These are phyloP conservation scores for Penicillium sp. DNA, from an alignment of 2,329 filamentous ascomycete species.

Conservation along the genomic window DNA sequence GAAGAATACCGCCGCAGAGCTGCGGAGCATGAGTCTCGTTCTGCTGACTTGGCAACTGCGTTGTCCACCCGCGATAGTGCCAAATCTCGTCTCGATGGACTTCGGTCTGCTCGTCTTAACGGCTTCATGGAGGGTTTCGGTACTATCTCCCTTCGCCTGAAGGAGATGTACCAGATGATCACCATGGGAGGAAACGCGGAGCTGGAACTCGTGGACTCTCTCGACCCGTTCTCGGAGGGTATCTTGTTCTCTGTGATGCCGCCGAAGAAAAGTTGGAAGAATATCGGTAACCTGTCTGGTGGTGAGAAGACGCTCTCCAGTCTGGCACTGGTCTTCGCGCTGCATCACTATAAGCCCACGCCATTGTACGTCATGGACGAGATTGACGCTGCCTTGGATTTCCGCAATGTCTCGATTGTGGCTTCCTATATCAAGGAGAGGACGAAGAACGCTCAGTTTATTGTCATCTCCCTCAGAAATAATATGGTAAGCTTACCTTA, in stretches of 20 bases:
- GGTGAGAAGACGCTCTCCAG: slow-evolving; percentile 96
- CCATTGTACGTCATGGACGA: slow-evolving; percentile 99
- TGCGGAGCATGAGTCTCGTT: slow-evolving; percentile 79
- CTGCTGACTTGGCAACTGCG: slow-evolving; percentile 81
- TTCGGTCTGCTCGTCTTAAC: slow-evolving; percentile 85
- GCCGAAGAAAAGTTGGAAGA: slow-evolving; percentile 99
- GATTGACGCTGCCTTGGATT: slow-evolving; percentile 97
- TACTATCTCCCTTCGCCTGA: slow-evolving; percentile 88
- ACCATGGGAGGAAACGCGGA: slow-evolving; percentile 99
- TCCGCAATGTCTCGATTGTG: slow-evolving; percentile 97
- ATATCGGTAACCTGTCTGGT: slow-evolving; percentile 93
- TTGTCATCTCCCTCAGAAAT: slow-evolving; percentile 95
- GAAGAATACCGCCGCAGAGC: slow-evolving; percentile 86
- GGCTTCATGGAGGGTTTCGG: slow-evolving; percentile 99
- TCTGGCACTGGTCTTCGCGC: slow-evolving; percentile 92
- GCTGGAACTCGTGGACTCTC: slow-evolving; percentile 91
- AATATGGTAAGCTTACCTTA: slow-evolving; percentile 71
- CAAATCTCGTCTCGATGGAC: slow-evolving; percentile 90
- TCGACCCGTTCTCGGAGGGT: slow-evolving; percentile 96
- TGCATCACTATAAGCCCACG: slow-evolving; percentile 98
- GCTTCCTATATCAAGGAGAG: slow-evolving; percentile 99
- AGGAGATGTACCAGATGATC: slow-evolving; percentile 99
- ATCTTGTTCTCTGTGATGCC: slow-evolving; percentile 99
- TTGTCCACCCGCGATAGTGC: slow-evolving; percentile 79
- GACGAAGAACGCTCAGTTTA: slow-evolving; percentile 98